Evolutionary conservation across 164 flowering plant species (phyloP).

Genomic region (Cinnamomum micranthum): DNA sequence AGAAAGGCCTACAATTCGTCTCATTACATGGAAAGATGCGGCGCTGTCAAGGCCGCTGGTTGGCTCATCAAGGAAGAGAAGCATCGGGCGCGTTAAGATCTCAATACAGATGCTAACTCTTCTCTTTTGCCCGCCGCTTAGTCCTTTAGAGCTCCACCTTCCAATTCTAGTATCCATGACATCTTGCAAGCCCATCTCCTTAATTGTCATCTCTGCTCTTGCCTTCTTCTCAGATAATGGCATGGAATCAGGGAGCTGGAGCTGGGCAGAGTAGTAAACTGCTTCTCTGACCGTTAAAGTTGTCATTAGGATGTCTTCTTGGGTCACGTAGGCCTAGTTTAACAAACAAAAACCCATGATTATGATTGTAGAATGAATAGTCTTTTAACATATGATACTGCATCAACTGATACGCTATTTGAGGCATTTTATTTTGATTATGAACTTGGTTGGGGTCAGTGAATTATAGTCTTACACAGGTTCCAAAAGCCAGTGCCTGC

Average conservation of each 20-base stretch:
- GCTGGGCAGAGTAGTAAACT: slow-evolving; percentile 54
- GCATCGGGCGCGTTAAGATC: slow-evolving; percentile 47
- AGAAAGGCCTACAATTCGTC: slow-evolving; percentile 25
- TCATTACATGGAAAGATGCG: slow-evolving; percentile 52
- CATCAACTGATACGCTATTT: too few species aligned
- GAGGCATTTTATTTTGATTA: too few species aligned
- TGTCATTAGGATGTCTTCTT: slow-evolving; percentile 46
- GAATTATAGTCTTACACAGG: slow-evolving; percentile 18
- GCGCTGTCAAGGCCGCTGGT: slow-evolving; percentile 71
- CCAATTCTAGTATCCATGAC: slow-evolving; percentile 50
- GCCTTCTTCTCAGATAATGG: slow-evolving; percentile 32
- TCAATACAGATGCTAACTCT: slow-evolving; percentile 58
- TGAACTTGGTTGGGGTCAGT: not conserved
- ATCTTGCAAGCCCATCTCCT: slow-evolving; percentile 61
- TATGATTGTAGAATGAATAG: too few species aligned
- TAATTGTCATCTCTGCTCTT: slow-evolving; percentile 43
- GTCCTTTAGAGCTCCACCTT: slow-evolving; percentile 42
- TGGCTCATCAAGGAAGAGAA: slow-evolving; percentile 69
- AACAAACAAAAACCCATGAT: not conserved
- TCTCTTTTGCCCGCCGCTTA: slow-evolving; percentile 60
- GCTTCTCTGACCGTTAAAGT: slow-evolving; percentile 59
- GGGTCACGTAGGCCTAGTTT: slow-evolving; percentile 55
- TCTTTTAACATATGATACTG: too few species aligned
- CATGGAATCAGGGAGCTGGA: slow-evolving; percentile 51
- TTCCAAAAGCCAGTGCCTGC: slow-evolving; percentile 32